Base-by-base conservation (phyloP, 2,329 filamentous ascomycete species). In the Ambrosiella beaveri region DNA sequence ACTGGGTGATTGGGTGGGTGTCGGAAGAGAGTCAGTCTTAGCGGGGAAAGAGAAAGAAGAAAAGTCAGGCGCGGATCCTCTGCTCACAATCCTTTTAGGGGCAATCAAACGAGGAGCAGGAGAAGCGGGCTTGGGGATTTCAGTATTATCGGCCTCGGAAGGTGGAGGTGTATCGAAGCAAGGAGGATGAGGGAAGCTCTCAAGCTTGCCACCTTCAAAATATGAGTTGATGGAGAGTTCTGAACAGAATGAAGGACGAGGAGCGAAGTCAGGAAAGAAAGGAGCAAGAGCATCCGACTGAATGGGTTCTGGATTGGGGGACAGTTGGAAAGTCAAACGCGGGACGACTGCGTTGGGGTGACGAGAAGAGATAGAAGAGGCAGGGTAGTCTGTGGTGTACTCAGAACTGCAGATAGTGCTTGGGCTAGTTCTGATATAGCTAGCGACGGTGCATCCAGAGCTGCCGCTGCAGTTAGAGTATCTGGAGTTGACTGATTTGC, bases 141-240 rank as follows among this genome's bases (percentile, higher is more conserved):
- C 37, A 3, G 13, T 50, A 15, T 59, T 51, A 15, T 49, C 52
- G 5, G 57, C 36, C 41, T 59, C 57, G 1, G 52, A 54, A 44
- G 56, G 56, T 15, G 55, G 47, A 4, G 58, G 58, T 19, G 58
- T 57, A 9, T 53, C 50, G 12, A 55, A 50, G 11, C 54, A 45
- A 8, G 58, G 58, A 13, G 58, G 58, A 36, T 60, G 58, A 11
- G 58, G 58, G 41, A 57, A 60, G 50, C 45, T 60, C 44, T 60
- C 58, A 17, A 60, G 58, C 51, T 60, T 60, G 35, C 58, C 58
- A 36, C 58, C 58, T n/a, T 60, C 58, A 12, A 60, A 60, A 39
- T 54, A 57, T 37, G 54, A 57, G 51, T 60, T 60, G 50, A 60
- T 57, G n/a, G 58, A 60, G 38, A 60, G 52, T 50, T 57, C 55